phyloP scores from a whole-genome alignment of 768 basidiomycete genomes.

The Rhizopogon rudus region DNA sequence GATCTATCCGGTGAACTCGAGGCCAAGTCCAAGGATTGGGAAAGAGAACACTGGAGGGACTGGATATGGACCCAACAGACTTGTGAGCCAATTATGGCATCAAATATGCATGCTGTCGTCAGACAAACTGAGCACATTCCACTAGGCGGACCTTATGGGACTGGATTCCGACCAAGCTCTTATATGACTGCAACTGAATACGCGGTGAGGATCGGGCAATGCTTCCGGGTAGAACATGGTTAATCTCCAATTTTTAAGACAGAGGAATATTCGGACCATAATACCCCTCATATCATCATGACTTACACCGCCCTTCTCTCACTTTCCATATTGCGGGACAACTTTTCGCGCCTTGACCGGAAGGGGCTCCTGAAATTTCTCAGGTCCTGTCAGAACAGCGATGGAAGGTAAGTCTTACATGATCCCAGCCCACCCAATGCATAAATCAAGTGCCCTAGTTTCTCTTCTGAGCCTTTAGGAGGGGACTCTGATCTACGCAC shows the following conservation, averaged over 20 bases:
- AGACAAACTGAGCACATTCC: neutral
- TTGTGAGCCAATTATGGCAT: conserved; percentile 31
- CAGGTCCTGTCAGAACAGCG: conserved; percentile 62
- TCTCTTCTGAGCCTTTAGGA: conserved; percentile 63
- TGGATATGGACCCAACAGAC: conserved; percentile 93
- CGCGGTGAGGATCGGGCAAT: conserved; percentile 9
- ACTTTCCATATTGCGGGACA: conserved; percentile 84
- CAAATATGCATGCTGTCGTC: conserved; percentile 1
- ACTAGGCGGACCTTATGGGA: conserved; percentile 52
- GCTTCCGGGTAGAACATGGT: neutral
- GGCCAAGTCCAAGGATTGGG: conserved; percentile 38
- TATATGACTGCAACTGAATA: conserved; percentile 49
- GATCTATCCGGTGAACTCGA: conserved; percentile 62
- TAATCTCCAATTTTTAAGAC: conserved; percentile 19
- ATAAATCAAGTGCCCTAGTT: conserved; percentile 36
- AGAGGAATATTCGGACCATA: conserved; percentile 42
- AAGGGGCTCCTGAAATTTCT: conserved; percentile 64
- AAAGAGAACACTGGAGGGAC: conserved; percentile 61
- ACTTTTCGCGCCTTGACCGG: conserved; percentile 68
- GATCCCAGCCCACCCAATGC: conserved; percentile 1
- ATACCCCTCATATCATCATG: conserved; percentile 83
- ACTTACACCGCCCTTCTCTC: conserved; percentile 88
- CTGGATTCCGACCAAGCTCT: conserved; percentile 72
- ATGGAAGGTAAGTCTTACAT: conserved; percentile 67
- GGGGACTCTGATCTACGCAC: conserved; percentile 79